These are phyloP conservation scores for Terfezia claveryi DNA, from an alignment of 495 filamentous ascomycete genomes.

Conservation along the genomic window DNA sequence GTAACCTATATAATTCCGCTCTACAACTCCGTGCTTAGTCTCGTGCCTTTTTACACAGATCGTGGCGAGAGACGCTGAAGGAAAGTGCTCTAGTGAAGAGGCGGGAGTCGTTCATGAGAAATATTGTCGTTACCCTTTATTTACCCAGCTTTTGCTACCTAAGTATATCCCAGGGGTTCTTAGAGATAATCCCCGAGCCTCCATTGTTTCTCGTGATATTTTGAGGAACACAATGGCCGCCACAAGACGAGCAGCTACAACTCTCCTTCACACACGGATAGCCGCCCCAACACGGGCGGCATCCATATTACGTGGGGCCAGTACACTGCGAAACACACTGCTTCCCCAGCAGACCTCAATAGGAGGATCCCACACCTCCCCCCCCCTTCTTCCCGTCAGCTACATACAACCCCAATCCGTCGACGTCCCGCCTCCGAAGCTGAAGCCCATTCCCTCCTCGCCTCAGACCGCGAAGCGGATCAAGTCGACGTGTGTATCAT, in stretches of 20 bases:
- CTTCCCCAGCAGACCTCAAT: not conserved
- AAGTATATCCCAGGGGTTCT: not conserved
- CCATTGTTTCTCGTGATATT: too few relatives aligned
- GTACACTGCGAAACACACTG: not conserved
- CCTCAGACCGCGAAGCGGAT: slow-evolving; percentile 59
- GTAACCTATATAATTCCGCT: too few relatives aligned
- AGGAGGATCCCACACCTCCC: not conserved
- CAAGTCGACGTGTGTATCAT: slow-evolving; percentile 94
- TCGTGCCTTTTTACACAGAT: too few relatives aligned
- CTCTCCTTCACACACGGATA: not conserved
- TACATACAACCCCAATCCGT: slow-evolving; percentile 2
- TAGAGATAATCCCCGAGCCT: too few relatives aligned
- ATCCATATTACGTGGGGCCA: not conserved
- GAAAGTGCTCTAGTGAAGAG: too few relatives aligned
- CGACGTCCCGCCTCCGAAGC: slow-evolving; percentile 1
- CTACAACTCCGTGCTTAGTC: too few relatives aligned
- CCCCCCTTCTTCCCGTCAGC: not conserved
- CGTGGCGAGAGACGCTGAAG: too few relatives aligned
- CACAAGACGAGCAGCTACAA: not conserved
- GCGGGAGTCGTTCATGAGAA: not conserved
- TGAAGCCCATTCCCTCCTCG: not conserved
- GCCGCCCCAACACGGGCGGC: not conserved
- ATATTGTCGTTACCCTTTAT: not conserved
- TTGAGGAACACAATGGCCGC: not conserved
- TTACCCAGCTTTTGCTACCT: not conserved